phyloP scores from a whole-genome alignment of 2,329 filamentous ascomycete genomes.

The Penicillium sp. region DNA sequence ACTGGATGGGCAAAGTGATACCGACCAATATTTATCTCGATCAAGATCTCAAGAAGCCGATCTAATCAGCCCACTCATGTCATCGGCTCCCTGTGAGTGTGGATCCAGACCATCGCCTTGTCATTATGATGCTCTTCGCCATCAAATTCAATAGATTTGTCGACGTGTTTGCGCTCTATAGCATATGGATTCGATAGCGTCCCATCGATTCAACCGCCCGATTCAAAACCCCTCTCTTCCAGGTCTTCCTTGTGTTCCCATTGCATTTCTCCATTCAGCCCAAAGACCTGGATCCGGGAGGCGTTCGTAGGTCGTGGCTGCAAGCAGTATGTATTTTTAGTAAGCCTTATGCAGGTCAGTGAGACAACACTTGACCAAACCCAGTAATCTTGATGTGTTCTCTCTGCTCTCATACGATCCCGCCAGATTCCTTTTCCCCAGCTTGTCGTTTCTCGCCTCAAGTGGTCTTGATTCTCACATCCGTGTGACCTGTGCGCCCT shows the following conservation, averaged over 20 bases:
- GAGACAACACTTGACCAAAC: constrained; percentile 12
- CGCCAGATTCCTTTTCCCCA: neutral
- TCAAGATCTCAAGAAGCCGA: no score
- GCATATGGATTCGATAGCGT: neutral
- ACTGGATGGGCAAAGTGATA: no score
- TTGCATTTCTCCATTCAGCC: neutral
- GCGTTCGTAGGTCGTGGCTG: neutral
- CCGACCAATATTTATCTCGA: no score
- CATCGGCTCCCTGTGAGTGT: neutral
- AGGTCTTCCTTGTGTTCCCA: neutral
- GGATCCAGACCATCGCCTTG: neutral
- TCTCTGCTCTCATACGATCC: neutral
- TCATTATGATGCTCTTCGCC: neutral
- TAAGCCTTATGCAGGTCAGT: constrained; percentile 8
- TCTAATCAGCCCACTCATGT: neutral
- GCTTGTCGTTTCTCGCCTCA: neutral
- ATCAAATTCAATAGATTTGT: neutral
- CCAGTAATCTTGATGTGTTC: constrained; percentile 2
- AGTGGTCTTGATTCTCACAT: constrained; percentile 10
- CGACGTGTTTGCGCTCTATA: neutral
- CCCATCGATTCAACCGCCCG: neutral
- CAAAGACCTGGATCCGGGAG: neutral
- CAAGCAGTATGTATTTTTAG: constrained; percentile 9
- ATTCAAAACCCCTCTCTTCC: neutral
- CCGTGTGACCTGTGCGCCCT: constrained; percentile 17